Conservation (phyloP, 1,139 yeast genomes). For the Eremothecium coryli region DNA sequence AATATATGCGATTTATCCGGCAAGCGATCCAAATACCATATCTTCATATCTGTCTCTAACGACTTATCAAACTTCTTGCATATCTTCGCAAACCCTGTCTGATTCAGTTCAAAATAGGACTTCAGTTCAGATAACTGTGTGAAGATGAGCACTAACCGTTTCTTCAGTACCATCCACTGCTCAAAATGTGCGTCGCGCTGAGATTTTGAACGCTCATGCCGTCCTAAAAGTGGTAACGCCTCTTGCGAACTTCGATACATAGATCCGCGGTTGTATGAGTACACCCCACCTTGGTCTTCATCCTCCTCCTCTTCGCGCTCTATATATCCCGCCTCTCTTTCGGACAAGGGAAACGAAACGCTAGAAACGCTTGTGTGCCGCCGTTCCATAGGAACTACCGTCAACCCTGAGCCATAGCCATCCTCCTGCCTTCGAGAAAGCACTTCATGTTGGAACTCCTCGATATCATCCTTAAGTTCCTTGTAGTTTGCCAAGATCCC, state of each 20-base stretch:
- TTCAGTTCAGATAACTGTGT: slow-evolving; percentile 76
- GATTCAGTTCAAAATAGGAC: slow-evolving; percentile 72
- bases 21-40: slow-evolving; percentile 39
- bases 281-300: neutral
- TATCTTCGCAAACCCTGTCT: slow-evolving; percentile 81
- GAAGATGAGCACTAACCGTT: slow-evolving; percentile 55
- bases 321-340: slow-evolving; percentile 6
- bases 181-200: slow-evolving; percentile 7
- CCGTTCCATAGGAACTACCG: neutral
- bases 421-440: slow-evolving; percentile 4
- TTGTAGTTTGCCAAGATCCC: slow-evolving; percentile 42
- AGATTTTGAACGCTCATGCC: neutral
- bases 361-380: slow-evolving; percentile 6
- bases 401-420: slow-evolving; percentile 2
- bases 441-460: slow-evolving; percentile 25
- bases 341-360: slow-evolving; percentile 3
- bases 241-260: neutral
- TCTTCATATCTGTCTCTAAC: slow-evolving; percentile 50
- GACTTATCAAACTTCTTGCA: slow-evolving; percentile 86
- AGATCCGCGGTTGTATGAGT: slow-evolving; percentile 1
- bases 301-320: slow-evolving; percentile 6
- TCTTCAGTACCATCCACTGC: slow-evolving; percentile 53
- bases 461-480: slow-evolving; percentile 39
- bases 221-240: no score
- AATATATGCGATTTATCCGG: slow-evolving; percentile 39